These are phyloP conservation scores for Acacia concinna DNA, from an alignment of 331 rosid genomes.

Conservation along the genomic window DNA sequence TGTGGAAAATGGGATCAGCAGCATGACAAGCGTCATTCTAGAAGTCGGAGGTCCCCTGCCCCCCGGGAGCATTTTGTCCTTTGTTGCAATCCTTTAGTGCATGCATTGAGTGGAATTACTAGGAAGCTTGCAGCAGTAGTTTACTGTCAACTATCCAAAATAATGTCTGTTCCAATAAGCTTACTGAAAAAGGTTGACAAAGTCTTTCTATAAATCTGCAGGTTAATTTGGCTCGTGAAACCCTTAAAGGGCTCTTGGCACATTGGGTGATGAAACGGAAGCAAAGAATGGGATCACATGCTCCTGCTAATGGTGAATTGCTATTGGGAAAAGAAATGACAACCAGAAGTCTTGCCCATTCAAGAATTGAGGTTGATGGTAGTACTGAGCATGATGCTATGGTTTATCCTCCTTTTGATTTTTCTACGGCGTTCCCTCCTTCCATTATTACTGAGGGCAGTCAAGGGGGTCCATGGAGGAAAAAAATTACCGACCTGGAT, in stretches of 20 bases:
- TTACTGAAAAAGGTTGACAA: background rate
- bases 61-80: background rate
- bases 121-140: constrained; percentile 10
- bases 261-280: constrained; percentile 86
- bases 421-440: constrained; percentile 81
- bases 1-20: background rate
- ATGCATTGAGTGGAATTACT: constrained; percentile 16
- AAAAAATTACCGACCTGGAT: constrained; percentile 82
- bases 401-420: constrained; percentile 94
- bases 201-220: constrained; percentile 36
- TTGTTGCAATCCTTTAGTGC: background rate
- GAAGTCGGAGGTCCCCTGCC: background rate
- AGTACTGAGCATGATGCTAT: constrained; percentile 74
- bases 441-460: constrained; percentile 92
- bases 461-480: constrained; percentile 98
- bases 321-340: constrained; percentile 73
- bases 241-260: constrained; percentile 93
- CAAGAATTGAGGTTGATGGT: constrained; percentile 78
- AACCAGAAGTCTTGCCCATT: constrained; percentile 70
- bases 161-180: constrained; percentile 4
- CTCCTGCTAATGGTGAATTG: constrained; percentile 81
- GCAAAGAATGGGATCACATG: constrained; percentile 69
- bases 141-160: constrained; percentile 29
- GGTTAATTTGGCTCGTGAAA: constrained; percentile 95
- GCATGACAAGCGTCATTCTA: background rate